Evolutionary conservation across 2,329 filamentous ascomycete genomes (phyloP).

Genomic region (Taxawa tesnikishii): DNA sequence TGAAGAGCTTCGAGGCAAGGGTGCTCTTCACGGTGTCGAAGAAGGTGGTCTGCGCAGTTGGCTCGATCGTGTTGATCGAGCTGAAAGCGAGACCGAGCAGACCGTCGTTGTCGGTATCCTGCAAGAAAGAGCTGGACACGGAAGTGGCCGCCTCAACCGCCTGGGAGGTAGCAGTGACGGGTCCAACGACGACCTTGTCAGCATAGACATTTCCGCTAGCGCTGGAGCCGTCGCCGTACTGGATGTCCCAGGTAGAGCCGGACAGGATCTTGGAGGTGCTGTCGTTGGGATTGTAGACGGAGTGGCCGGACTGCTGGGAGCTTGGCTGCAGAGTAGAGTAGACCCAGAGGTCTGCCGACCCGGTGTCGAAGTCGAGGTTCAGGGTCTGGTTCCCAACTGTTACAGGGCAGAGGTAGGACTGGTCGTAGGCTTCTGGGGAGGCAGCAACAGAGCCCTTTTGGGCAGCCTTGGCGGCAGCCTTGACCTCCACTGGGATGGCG

Average conservation of each 20-base stretch:
- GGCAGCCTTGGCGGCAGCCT: conserved; percentile 20
- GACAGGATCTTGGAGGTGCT: conserved; percentile 30
- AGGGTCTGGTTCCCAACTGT: conserved; percentile 50
- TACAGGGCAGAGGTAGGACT: conserved; percentile 39
- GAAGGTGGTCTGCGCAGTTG: conserved; percentile 41
- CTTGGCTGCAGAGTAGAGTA: conserved; percentile 47
- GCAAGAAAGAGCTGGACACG: conserved; percentile 41
- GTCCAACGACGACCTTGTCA: conserved; percentile 51
- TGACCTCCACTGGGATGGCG: conserved; percentile 15
- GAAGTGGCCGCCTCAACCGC: conserved; percentile 53
- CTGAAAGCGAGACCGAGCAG: conserved; percentile 49
- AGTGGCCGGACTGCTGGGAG: conserved; percentile 40
- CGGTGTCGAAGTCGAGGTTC: conserved; percentile 61
- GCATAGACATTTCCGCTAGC: conserved; percentile 54
- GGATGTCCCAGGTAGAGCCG: conserved; percentile 46
- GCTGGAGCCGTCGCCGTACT: conserved; percentile 52
- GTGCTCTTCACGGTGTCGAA: conserved; percentile 44
- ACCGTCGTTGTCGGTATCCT: conserved; percentile 44
- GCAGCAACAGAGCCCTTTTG: conserved; percentile 26
- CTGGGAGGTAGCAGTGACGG: conserved; percentile 46
- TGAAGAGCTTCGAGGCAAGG: conserved; percentile 43
- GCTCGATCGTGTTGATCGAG: conserved; percentile 45
- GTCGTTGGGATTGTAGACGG: conserved; percentile 41
- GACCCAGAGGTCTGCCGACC: conserved; percentile 56
- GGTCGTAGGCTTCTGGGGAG: conserved; percentile 22